Conservation (phyloP, 495 filamentous ascomycete genomes). For the Penicillium arizonense region DNA sequence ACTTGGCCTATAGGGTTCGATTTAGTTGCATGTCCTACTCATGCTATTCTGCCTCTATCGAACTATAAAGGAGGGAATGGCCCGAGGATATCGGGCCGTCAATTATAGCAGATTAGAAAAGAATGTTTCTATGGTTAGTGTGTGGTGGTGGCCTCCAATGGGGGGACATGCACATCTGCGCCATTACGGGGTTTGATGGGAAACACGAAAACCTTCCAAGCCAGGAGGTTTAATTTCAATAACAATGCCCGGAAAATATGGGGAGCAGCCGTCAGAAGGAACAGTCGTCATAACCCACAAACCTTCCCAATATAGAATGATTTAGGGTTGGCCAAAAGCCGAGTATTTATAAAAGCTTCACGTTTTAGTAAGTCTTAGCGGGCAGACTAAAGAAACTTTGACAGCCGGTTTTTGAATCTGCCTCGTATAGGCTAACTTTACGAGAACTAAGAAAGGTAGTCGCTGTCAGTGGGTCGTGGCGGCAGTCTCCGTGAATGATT, state of each 20-base stretch:
- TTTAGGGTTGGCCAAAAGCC: background rate
- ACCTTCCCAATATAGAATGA: background rate
- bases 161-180: no score
- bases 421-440: no score
- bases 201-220: no score
- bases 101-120: no score
- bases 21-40: background rate
- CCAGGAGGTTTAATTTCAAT: no score
- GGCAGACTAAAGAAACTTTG: slow-evolving; percentile 2
- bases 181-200: no score
- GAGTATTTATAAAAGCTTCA: background rate
- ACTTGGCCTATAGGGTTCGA: background rate
- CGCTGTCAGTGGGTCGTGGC: background rate
- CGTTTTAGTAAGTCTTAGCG: background rate
- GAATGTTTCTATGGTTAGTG: no score
- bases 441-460: no score
- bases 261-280: background rate
- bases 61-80: background rate
- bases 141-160: no score
- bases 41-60: background rate
- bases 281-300: background rate
- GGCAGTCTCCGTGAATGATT: background rate
- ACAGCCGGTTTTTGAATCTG: background rate
- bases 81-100: background rate
- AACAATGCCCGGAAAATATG: background rate